These are phyloP conservation scores for Podosphaera fusca DNA, from an alignment of 2,329 filamentous ascomycete genomes.

Conservation along the genomic window DNA sequence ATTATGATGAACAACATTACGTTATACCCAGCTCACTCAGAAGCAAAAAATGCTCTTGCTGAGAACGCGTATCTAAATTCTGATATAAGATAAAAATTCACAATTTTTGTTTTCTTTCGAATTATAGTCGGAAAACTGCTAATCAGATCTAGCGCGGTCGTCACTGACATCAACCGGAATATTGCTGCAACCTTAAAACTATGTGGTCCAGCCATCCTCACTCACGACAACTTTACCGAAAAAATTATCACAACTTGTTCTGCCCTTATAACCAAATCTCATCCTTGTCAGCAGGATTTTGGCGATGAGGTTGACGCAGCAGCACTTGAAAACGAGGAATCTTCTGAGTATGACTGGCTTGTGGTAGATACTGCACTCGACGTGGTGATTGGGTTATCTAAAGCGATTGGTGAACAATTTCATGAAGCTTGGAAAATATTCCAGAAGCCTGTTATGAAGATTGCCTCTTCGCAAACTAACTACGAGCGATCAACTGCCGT, in stretches of 20 bases:
- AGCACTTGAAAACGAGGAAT: slow-evolving; percentile 41
- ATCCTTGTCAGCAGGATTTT: slow-evolving; percentile 81
- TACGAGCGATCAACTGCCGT: slow-evolving; percentile 78
- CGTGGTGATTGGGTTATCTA: slow-evolving; percentile 63
- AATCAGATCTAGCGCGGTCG: slow-evolving; percentile 38
- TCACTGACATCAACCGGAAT: slow-evolving; percentile 90
- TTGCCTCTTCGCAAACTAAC: slow-evolving; percentile 62
- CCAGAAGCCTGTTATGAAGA: slow-evolving; percentile 75
- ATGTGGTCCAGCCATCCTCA: slow-evolving; percentile 68
- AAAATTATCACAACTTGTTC: slow-evolving; percentile 54
- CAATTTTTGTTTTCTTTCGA: slow-evolving; percentile 1
- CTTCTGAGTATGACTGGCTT: slow-evolving; percentile 93
- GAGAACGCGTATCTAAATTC: slow-evolving; percentile 50
- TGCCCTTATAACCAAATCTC: slow-evolving; percentile 67
- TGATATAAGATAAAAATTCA: slow-evolving; percentile 15
- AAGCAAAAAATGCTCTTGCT: slow-evolving; percentile 71
- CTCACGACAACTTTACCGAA: slow-evolving; percentile 48
- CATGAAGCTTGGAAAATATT: slow-evolving; percentile 87
- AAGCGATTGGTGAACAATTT: slow-evolving; percentile 61
- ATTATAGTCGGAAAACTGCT: neutral
- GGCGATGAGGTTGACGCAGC: slow-evolving; percentile 58
- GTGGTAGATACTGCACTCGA: slow-evolving; percentile 88
- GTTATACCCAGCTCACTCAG: slow-evolving; percentile 99
- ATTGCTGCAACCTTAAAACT: slow-evolving; percentile 75
- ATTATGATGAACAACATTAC: slow-evolving; percentile 63